Conservation (phyloP, 2,329 filamentous ascomycete species). For the Hypoxylon sp. region DNA sequence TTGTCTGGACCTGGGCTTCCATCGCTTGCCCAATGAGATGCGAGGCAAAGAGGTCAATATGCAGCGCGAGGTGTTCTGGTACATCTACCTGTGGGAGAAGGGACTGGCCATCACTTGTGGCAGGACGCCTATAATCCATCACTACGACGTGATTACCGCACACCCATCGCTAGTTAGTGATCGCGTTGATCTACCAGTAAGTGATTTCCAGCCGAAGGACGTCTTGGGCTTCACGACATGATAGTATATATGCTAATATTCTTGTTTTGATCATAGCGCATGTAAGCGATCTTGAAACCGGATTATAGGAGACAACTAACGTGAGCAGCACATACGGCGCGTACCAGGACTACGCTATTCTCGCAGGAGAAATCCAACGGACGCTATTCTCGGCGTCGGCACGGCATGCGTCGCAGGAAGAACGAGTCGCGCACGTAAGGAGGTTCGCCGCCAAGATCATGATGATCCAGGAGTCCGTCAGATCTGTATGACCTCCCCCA, state of each 20-base stretch:
- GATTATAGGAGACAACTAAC: constrained; percentile 9
- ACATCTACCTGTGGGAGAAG: constrained; percentile 43
- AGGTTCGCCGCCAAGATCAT: constrained; percentile 30
- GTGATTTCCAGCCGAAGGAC: no score
- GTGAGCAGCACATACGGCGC: constrained; percentile 31
- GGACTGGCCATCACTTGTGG: constrained; percentile 43
- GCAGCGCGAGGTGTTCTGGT: constrained; percentile 40
- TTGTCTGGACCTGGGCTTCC: constrained; percentile 41
- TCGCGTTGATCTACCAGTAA: constrained; percentile 5
- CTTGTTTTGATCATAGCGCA: no score
- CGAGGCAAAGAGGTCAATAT: constrained; percentile 1
- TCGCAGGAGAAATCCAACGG: constrained; percentile 40
- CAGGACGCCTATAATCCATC: constrained; percentile 40
- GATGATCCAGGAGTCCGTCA: constrained; percentile 24
- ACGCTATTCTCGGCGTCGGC: constrained; percentile 40
- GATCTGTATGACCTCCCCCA: constrained; percentile 24
- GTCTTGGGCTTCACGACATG: no score
- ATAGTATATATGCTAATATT: no score
- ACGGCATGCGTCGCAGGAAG: constrained; percentile 32
- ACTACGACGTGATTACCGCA: constrained; percentile 41
- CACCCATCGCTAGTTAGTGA: constrained; percentile 1
- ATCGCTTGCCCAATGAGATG: constrained; percentile 33
- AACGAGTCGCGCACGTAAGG: constrained; percentile 30
- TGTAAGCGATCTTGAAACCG: not conserved
- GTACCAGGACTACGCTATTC: constrained; percentile 35